Percentiles rank a stretch among this genome's conserved stretches.
Conservation (phyloP, 2,329 filamentous ascomycete species). For the Penicillium sclerotiorum region DNA sequence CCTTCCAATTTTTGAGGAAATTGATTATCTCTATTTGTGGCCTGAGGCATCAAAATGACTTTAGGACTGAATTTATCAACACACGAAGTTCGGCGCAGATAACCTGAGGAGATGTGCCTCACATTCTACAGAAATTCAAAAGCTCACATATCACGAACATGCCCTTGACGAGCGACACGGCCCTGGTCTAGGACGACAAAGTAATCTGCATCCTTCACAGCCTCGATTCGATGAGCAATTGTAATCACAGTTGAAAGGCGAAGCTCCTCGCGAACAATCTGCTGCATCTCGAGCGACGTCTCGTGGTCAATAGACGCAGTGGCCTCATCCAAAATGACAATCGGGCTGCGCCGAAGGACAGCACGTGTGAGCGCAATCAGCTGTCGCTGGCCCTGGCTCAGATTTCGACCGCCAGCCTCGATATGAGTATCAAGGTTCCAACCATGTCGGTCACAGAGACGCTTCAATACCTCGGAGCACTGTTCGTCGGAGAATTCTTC, state of each 20-base stretch:
- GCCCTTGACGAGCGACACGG: constrained; percentile 39
- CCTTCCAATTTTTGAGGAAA: too few species aligned
- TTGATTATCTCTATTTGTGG: too few species aligned
- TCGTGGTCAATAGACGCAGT: constrained; percentile 67
- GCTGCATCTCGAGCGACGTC: constrained; percentile 54
- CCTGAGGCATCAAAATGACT: too few species aligned
- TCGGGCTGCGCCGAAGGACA: constrained; percentile 60
- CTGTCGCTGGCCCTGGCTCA: constrained; percentile 67
- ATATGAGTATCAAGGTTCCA: constrained; percentile 61
- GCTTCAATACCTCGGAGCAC: constrained; percentile 56
- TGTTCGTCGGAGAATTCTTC: constrained; percentile 59
- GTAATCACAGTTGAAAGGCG: constrained; percentile 60
- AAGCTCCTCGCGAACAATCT: constrained; percentile 40
- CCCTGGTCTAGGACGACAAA: constrained; percentile 59
- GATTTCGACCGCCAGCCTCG: constrained; percentile 63
- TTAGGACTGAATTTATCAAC: too few species aligned
- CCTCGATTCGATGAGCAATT: constrained; percentile 66
- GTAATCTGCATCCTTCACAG: constrained; percentile 61
- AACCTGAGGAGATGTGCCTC: too few species aligned
- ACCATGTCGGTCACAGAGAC: constrained; percentile 57
- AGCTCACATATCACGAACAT: constrained; percentile 14
- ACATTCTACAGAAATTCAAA: background rate
- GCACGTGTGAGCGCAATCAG: constrained; percentile 66
- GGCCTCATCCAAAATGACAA: constrained; percentile 68
- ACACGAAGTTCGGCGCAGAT: too few species aligned